Evolutionary conservation across 352 stramenopile genomes (phyloP).

Genomic region (Phytopythium chamaehyphon): DNA sequence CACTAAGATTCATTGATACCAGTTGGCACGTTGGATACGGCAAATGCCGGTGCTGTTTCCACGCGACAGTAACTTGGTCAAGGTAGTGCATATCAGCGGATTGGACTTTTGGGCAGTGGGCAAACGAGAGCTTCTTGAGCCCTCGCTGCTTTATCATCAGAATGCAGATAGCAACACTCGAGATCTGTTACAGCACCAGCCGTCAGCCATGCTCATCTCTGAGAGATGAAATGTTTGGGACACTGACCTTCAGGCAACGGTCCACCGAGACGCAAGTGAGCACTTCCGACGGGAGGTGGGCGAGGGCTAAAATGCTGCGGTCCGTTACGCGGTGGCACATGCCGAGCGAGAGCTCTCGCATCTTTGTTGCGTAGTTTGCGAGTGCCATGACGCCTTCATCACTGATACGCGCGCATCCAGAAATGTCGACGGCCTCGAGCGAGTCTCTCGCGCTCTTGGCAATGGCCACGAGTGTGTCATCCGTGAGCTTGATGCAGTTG

Average conservation of each 20-base stretch:
- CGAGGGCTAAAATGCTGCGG: conserved; percentile 48
- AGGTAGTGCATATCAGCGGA: conserved; percentile 38
- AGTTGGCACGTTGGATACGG: conserved; percentile 23
- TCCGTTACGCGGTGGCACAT: conserved; percentile 83
- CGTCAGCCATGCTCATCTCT: neutral
- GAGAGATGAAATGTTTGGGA: neutral
- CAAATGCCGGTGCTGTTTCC: conserved; percentile 4
- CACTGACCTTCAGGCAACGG: conserved; percentile 59
- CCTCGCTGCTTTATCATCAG: conserved; percentile 52
- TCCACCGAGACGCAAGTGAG: conserved; percentile 39
- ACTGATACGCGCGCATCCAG: conserved; percentile 67
- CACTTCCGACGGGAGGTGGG: conserved; percentile 29
- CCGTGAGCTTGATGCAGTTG: conserved; percentile 76
- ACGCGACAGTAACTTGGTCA: conserved; percentile 2
- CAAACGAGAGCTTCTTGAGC: conserved; percentile 47
- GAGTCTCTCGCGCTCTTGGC: conserved; percentile 21
- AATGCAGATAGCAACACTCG: conserved; percentile 45
- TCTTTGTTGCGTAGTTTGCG: conserved; percentile 31
- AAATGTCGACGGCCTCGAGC: conserved; percentile 58
- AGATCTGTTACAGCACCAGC: conserved; percentile 29
- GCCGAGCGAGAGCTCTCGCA: conserved; percentile 66
- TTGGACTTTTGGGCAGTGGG: conserved; percentile 59
- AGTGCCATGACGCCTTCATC: conserved; percentile 78
- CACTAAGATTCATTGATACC: conserved; percentile 37
- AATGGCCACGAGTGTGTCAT: conserved; percentile 39